Conservation (phyloP, 495 filamentous ascomycete genomes). For the Talaromyces wortmannii region DNA sequence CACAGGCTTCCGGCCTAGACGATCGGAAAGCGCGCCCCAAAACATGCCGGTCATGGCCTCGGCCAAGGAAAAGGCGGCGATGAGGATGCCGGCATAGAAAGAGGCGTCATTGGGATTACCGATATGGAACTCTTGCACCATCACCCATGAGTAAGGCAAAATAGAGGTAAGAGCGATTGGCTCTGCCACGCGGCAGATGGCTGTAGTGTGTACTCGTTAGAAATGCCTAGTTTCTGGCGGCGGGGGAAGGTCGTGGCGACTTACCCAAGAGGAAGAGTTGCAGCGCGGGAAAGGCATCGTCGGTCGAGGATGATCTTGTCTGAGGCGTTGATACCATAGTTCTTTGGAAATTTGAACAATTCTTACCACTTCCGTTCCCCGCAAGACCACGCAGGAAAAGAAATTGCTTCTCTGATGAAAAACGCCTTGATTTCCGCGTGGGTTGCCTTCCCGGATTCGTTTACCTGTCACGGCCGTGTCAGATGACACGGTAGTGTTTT, state of each 20-base stretch:
- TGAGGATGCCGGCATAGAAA: conserved; percentile 78
- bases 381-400: conserved; percentile 5
- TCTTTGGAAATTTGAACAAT: conserved; percentile 32
- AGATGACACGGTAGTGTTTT: background rate
- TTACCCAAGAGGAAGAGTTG: conserved; percentile 73
- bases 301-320: conserved; percentile 31
- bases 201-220: conserved; percentile 23
- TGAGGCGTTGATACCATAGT: conserved; percentile 46
- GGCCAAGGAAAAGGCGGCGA: conserved; percentile 74
- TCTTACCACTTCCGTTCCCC: conserved; percentile 40
- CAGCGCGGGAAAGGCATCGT: conserved; percentile 59
- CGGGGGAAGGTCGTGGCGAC: conserved; percentile 8
- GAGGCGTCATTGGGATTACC: conserved; percentile 63
- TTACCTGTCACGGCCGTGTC: background rate
- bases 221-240: background rate
- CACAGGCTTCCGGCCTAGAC: conserved; percentile 77
- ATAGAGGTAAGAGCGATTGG: conserved; percentile 84
- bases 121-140: conserved; percentile 67
- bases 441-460: background rate
- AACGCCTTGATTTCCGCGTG: background rate
- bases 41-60: conserved; percentile 78
- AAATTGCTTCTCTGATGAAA: background rate
- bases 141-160: conserved; percentile 81
- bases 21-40: conserved; percentile 79
- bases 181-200: conserved; percentile 76